phyloP scores from a whole-genome alignment of 2,329 filamentous ascomycete species.

The Coleophoma cylindrospora region DNA sequence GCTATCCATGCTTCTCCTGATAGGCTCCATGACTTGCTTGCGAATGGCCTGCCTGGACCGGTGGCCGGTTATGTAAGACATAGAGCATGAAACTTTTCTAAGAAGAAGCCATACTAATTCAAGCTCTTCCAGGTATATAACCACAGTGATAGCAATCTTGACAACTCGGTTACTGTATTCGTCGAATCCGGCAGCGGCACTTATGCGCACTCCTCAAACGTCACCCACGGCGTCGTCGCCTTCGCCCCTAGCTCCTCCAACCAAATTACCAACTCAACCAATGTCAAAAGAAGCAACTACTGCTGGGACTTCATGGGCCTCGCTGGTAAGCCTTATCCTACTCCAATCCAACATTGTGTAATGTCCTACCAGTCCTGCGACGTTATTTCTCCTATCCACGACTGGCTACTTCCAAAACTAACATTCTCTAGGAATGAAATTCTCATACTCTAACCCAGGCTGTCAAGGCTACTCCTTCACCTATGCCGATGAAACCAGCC shows the following conservation, averaged over 20 bases:
- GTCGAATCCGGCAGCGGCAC: constrained; percentile 1
- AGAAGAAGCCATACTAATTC: constrained; percentile 1
- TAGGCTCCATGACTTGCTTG: background rate
- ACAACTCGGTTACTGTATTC: constrained; percentile 2
- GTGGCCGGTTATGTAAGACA: constrained; percentile 1
- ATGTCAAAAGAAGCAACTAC: background rate
- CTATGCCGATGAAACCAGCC: no score
- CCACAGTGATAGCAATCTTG: constrained; percentile 2
- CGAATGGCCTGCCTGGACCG: background rate
- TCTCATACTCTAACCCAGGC: constrained; percentile 1
- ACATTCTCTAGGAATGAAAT: constrained; percentile 1
- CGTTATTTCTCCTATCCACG: background rate
- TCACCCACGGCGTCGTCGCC: background rate
- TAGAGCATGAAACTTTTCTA: background rate
- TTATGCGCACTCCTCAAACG: constrained; percentile 1
- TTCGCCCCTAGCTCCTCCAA: background rate
- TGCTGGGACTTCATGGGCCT: background rate
- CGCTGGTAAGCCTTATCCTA: constrained; percentile 1
- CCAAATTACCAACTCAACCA: constrained; percentile 2
- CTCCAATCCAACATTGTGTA: background rate
- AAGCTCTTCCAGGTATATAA: background rate
- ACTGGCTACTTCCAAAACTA: background rate
- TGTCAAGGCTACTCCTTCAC: background rate
- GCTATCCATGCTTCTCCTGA: constrained; percentile 1
- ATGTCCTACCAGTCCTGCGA: background rate